Evolutionary conservation across 2,329 filamentous ascomycete genomes (phyloP), one percentile per base, ranked within the genome.

Genomic region (Penicillium frequentans): DNA sequence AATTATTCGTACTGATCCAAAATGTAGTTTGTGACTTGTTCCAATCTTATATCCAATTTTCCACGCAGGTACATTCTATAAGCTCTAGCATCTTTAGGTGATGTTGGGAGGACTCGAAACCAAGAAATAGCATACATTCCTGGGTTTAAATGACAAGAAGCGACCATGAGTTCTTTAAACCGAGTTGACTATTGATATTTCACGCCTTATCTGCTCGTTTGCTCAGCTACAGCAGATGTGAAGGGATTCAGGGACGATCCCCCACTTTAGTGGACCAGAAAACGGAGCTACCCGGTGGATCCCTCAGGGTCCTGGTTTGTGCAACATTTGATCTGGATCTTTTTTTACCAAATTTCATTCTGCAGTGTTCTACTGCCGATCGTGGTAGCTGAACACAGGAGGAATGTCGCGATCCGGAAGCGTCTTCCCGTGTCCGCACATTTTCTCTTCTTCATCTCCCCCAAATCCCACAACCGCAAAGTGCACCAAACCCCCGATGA

Each of bases 391-490:
- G 49, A 43, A 29, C 24, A 27, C 35, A 35, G 35, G 29, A 21
- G 7, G n/a, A 27, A 23, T 42, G 23, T 26, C 13, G 19, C 16
- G 14, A 19, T 14, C 42, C 54, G 57, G 54, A 56, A 59, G 51
- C 47, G 42, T 54, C 50, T 52, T 56, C 50, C 49, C 49, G 49
- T 16, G n/a, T 33, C 49, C 33, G 23, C 49, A 42, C 14, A 35
- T 27, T 29, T 46, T 46, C 21, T 29, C 26, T 46, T 16, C 16
- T 27, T 26, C 14, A 45, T 45, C 21, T 45, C 24, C 43, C 37
- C 37, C 39, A 2, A 23, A 7, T 42, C n/a, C 19, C 39, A 14
- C 39, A 21, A 13, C 19, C 19, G 9, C 35, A 39, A 39, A 19
- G 35, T 24, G 9, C 43, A 26, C 44, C 26, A 16, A 13, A 29